phyloP scores from a whole-genome alignment of 306 rosid genomes.

The Senna siamea region DNA sequence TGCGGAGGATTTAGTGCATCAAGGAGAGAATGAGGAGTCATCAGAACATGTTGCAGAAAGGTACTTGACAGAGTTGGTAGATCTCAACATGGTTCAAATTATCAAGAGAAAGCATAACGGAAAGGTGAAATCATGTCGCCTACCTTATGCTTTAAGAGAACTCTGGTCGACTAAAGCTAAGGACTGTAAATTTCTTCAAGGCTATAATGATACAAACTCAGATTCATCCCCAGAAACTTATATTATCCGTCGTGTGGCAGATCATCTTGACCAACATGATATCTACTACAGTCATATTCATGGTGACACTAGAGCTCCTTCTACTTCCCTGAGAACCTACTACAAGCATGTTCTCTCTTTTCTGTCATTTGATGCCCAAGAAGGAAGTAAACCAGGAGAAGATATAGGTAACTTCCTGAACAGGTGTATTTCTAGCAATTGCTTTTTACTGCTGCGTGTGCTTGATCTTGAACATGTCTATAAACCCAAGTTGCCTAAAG shows the following conservation, averaged over 20 bases:
- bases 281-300: slow-evolving; percentile 30
- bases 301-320: not conserved
- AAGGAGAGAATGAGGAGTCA: not conserved
- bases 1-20: slow-evolving; percentile 35
- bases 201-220: not conserved
- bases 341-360: slow-evolving; percentile 34
- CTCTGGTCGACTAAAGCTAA: slow-evolving; percentile 14
- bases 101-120: slow-evolving; percentile 38
- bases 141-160: slow-evolving; percentile 13
- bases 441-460: slow-evolving; percentile 21
- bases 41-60: slow-evolving; percentile 36
- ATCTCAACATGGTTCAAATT: slow-evolving; percentile 33
- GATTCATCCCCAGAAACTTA: not conserved
- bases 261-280: not conserved
- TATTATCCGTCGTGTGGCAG: slow-evolving; percentile 2
- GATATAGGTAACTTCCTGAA: slow-evolving; percentile 30
- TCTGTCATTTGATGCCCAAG: slow-evolving; percentile 37
- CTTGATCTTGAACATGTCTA: slow-evolving; percentile 57
- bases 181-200: not conserved
- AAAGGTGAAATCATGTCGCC: slow-evolving; percentile 42
- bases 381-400: slow-evolving; percentile 48
- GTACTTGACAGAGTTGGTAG: slow-evolving; percentile 37
- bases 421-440: slow-evolving; percentile 14
- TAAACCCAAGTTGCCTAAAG: slow-evolving; percentile 47
- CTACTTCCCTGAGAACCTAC: not conserved